A percentile compares a stretch with the other conserved stretches of the same genome.
Conservation (phyloP, 805 yeast genomes). For the Candida methanosorbosa region DNA sequence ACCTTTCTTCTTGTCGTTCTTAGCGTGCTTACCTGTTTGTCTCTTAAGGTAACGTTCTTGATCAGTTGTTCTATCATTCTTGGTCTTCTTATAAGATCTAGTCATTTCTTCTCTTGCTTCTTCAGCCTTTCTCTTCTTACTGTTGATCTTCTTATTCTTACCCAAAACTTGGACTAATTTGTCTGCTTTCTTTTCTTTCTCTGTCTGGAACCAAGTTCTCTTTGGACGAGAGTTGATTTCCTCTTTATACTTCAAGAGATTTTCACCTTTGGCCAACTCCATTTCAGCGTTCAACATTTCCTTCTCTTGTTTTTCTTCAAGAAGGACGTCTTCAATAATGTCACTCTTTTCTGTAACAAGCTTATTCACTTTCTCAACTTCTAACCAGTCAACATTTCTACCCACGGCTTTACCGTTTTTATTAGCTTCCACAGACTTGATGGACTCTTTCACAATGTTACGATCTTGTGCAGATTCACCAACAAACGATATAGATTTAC, state of each 20-base stretch:
- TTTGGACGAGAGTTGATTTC: constrained; percentile 88
- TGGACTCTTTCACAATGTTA: constrained; percentile 82
- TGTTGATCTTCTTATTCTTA: constrained; percentile 45
- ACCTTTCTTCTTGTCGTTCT: constrained; percentile 3
- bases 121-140: constrained; percentile 59
- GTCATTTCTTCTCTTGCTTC: constrained; percentile 52
- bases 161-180: constrained; percentile 22
- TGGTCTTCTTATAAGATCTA: constrained; percentile 74
- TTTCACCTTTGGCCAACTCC: constrained; percentile 81
- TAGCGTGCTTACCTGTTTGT: constrained; percentile 18
- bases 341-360: constrained; percentile 52
- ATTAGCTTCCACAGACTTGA: constrained; percentile 51
- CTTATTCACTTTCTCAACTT: constrained; percentile 60
- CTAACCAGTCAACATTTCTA: constrained; percentile 84
- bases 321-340: constrained; percentile 65
- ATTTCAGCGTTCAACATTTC: constrained; percentile 83
- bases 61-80: constrained; percentile 52
- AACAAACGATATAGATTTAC: constrained; percentile 86
- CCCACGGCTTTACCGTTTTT: constrained; percentile 56
- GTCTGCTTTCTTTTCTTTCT: constrained; percentile 44
- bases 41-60: constrained; percentile 33
- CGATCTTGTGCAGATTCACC: constrained; percentile 89
- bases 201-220: constrained; percentile 91
- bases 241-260: constrained; percentile 65
- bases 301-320: constrained; percentile 84